These are phyloP conservation scores for Leccinum arenicola DNA, from an alignment of 768 basidiomycete genomes.

Conservation along the genomic window DNA sequence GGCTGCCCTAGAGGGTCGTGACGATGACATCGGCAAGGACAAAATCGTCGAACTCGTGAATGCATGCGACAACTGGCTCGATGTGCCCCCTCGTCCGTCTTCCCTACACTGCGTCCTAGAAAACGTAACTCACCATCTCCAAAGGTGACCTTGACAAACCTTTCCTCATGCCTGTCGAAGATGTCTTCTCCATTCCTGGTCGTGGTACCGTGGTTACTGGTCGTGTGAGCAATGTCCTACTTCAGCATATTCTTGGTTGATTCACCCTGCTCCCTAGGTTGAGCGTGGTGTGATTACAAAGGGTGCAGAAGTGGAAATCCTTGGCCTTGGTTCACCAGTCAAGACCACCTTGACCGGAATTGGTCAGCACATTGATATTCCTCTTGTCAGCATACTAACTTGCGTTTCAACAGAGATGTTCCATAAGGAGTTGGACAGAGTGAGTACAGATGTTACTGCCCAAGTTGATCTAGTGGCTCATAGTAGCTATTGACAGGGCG, in stretches of 20 bases:
- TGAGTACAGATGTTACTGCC: slow-evolving; percentile 30
- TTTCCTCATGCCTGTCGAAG: slow-evolving; percentile 95
- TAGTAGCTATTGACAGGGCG: slow-evolving; percentile 50
- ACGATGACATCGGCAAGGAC: slow-evolving; percentile 72
- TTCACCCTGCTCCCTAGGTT: slow-evolving; percentile 45
- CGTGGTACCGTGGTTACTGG: slow-evolving; percentile 98
- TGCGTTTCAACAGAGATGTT: slow-evolving; percentile 77
- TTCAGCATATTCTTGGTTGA: no score
- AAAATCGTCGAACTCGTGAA: slow-evolving; percentile 82
- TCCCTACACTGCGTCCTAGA: background rate
- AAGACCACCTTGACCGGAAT: slow-evolving; percentile 97
- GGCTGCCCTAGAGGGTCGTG: slow-evolving; percentile 86
- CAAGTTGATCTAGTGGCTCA: slow-evolving; percentile 2
- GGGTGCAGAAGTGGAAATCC: slow-evolving; percentile 89
- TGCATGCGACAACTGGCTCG: slow-evolving; percentile 92
- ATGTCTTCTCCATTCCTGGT: slow-evolving; percentile 96
- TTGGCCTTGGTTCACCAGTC: slow-evolving; percentile 76
- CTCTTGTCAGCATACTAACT: slow-evolving; percentile 4
- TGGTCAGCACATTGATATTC: slow-evolving; percentile 39
- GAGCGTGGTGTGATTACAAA: slow-evolving; percentile 92
- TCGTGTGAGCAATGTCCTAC: slow-evolving; percentile 49
- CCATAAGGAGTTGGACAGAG: slow-evolving; percentile 98
- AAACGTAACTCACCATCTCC: slow-evolving; percentile 3
- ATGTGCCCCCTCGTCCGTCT: slow-evolving; percentile 81
- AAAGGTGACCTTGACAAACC: slow-evolving; percentile 95